Base-by-base conservation (phyloP, 345 rosid species). In the Bruguiera gymnorhiza region DNA sequence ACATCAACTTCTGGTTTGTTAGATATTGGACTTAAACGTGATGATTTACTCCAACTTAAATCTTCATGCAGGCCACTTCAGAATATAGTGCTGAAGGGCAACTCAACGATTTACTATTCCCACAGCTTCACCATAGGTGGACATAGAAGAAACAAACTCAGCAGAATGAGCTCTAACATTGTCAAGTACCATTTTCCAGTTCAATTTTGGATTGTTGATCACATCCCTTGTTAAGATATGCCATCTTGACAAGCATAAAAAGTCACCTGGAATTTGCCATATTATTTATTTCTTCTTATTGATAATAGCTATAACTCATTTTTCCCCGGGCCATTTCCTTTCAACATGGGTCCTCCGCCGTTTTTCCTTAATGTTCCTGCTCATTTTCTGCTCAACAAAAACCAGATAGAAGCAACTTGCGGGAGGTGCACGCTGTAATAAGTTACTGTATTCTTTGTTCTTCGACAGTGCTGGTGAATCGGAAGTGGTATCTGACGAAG, bases 21-120 rank as follows among this genome's bases (percentile, higher is more conserved):
- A 8, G 60, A 9, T 21, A 21, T 8, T 8, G 18, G 29, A 56
- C 60, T 56, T 56, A n/a, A 10, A 56, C 9, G 13, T 56, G 30
- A 24, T 56, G 60, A 10, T 24, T 56, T 8, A 11, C 50, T 13
- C 19, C 13, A 54, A 27, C 65, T 21, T 48, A 66, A 72, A 56
- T 34, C 27, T 63, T 51, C 65, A 59, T 82, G 70, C 92, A 89
- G 98, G 98, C 97, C 21, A 84, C 89, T 60, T 90, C 99, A 26
- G 94, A 76, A 78, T 76, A 82, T n/a, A 66, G 86, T 26, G 97
- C 97, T 2, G 97, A 92, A 84, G 82, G 79, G 76, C 93, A 87
- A 70, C 74, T 95, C 4, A 87, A 85, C 54, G 86, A 92, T 74
- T 66, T 95, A 29, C 70, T 95, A 55, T 88, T 92, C 76, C 90